Conservation (phyloP, 1,284 basidiomycete species). For the Porogramme epimiltina region DNA sequence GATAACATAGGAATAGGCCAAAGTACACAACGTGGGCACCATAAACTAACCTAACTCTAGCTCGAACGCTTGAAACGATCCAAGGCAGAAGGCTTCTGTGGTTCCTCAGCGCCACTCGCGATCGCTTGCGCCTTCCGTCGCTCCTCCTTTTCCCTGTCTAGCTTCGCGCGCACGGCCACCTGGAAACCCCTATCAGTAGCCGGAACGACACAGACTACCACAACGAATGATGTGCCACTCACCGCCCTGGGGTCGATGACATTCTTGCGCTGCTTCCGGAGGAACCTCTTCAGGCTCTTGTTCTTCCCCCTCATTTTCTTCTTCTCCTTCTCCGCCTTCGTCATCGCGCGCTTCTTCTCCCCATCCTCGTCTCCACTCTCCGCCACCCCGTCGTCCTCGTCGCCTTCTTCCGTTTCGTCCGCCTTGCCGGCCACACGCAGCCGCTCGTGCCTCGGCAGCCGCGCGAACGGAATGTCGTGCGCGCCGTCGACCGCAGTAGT, state of each 20-base stretch:
- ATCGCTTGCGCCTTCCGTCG: constrained; percentile 45
- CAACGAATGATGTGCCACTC: constrained; percentile 37
- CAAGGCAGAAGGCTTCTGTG: constrained; percentile 59
- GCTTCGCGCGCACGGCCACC: constrained; percentile 69
- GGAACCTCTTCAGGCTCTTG: constrained; percentile 81
- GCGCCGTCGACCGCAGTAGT: constrained; percentile 56
- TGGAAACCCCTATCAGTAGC: constrained; percentile 27
- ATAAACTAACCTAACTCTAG: constrained; percentile 8
- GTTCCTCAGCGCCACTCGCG: constrained; percentile 41
- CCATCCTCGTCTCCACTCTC: constrained; percentile 37
- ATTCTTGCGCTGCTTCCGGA: constrained; percentile 91
- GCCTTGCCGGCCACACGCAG: constrained; percentile 72
- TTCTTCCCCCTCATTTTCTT: constrained; percentile 84
- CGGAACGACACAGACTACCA: constrained; percentile 4
- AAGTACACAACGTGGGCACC: no score
- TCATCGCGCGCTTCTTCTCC: constrained; percentile 13
- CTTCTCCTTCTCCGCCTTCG: constrained; percentile 65
- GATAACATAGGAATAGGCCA: no score
- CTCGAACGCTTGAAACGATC: constrained; percentile 55
- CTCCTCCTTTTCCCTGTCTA: constrained; percentile 66
- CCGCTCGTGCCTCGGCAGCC: constrained; percentile 74
- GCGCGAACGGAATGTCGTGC: constrained; percentile 64
- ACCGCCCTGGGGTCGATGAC: constrained; percentile 88
- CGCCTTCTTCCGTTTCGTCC: constrained; percentile 61
- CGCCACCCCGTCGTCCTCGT: constrained; percentile 29